Evolutionary conservation across 257 asterid genomes (phyloP), one percentile per base, ranked within the genome.

Genomic region (Coffea eugenioides): DNA sequence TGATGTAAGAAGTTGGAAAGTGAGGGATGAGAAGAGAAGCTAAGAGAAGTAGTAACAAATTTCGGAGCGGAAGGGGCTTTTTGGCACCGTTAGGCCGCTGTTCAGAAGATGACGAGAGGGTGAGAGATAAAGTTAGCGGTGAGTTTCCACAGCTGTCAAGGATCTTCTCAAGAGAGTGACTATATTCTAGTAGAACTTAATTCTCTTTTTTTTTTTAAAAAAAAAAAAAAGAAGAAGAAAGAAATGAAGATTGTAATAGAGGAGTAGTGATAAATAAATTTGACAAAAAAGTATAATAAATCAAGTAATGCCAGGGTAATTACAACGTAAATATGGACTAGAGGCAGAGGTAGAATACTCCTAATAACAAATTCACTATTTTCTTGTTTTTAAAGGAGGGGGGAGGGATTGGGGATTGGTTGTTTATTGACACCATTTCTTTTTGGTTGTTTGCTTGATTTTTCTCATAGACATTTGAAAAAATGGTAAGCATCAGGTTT

Each of bases 61-160:
- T 39, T 39, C 43, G 43, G 84, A 72, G 82, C 52, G 80, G 80
- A 86, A 51, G 61, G 73, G 49, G 64, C 77, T 16, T 75, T 83
- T 89, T 90, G 97, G 91, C 91, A 56, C 49, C 83, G 88, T 89
- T 80, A 88, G 97, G 95, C 93, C 45, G 76, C 45, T n/a, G 45
- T 16, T 67, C 83, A 81, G 82, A 81, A 80, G 87, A 80, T 90
- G 97, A 93, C 87, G 92, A 76, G 79, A 79, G 88, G 71, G 61
- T 80, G 88, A 85, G 84, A 84, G 41, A 75, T 39, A 79, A 66
- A 71, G 81, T 75, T 84, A 89, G 95, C 91, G 91, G 95, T 91
- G 92, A 76, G 52, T 78, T 81, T 80, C 77, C 70, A 72, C 74
- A 80, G 61, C 8, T 70, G 80, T 62, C 59, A 74, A 27, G 75